Conservation (phyloP, 2,329 filamentous ascomycete species). For the Venturia effusa region DNA sequence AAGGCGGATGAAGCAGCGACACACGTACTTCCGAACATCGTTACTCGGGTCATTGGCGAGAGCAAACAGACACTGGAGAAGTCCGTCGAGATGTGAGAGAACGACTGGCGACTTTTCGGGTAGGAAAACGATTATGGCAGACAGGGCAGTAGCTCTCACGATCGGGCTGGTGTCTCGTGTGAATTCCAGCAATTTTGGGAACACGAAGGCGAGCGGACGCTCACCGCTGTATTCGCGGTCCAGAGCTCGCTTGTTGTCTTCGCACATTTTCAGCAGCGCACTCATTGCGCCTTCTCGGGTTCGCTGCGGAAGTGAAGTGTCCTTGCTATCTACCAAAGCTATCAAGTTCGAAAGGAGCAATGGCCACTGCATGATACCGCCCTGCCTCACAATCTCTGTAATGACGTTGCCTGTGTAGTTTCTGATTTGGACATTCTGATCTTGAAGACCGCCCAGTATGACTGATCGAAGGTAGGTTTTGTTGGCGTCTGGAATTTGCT, state of each 20-base stretch:
- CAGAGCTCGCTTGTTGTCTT: conserved; percentile 81
- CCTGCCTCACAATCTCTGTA: conserved; percentile 76
- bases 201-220: conserved; percentile 74
- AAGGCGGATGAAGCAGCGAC: conserved; percentile 82
- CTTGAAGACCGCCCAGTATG: conserved; percentile 68
- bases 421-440: conserved; percentile 71
- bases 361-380: conserved; percentile 83
- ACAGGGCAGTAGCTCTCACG: conserved; percentile 69
- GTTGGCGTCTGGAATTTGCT: conserved; percentile 61
- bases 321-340: conserved; percentile 62
- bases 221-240: conserved; percentile 84
- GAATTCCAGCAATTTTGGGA: conserved; percentile 83
- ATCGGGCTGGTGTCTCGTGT: conserved; percentile 65
- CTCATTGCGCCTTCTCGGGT: conserved; percentile 90
- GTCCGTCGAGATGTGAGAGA: conserved; percentile 65
- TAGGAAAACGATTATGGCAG: conserved; percentile 85
- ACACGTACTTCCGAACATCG: conserved; percentile 86
- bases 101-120: conserved; percentile 74
- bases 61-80: conserved; percentile 73
- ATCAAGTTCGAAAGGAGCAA: conserved; percentile 78
- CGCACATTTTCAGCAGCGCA: conserved; percentile 88
- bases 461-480: conserved; percentile 69
- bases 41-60: conserved; percentile 65
- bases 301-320: conserved; percentile 54
- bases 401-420: conserved; percentile 88